These are phyloP conservation scores for Penicillium samsonianum DNA, from an alignment of 495 filamentous ascomycete genomes.

Conservation along the genomic window DNA sequence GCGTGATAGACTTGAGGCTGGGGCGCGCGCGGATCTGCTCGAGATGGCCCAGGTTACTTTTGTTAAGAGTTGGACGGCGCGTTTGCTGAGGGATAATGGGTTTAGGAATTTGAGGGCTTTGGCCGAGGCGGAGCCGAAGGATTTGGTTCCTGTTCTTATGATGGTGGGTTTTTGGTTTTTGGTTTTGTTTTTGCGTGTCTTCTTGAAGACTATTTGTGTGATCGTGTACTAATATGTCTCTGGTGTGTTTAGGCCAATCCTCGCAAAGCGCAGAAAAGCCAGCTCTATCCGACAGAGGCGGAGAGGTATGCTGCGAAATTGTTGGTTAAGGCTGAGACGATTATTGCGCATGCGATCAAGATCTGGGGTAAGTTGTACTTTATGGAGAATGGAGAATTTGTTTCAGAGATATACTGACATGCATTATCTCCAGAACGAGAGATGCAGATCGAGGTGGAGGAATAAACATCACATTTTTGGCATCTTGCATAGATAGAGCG, in stretches of 20 bases:
- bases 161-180: constrained; percentile 47
- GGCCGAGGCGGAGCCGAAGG: constrained; percentile 66
- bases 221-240: neutral
- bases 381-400: neutral
- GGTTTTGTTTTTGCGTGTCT: neutral
- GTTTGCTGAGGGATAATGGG: constrained; percentile 77
- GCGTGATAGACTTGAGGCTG: constrained; percentile 71
- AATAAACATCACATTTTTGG: constrained; percentile 22
- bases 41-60: constrained; percentile 73
- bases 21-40: constrained; percentile 71
- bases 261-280: constrained; percentile 59
- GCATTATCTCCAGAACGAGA: constrained; percentile 37
- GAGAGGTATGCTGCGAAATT: constrained; percentile 65
- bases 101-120: constrained; percentile 66
- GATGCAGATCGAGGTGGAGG: constrained; percentile 47
- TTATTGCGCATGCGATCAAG: constrained; percentile 68
- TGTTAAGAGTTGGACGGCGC: constrained; percentile 76
- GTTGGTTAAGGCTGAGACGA: constrained; percentile 65
- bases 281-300: constrained; percentile 59
- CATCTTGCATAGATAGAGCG: constrained; percentile 1
- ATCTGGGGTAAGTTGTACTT: constrained; percentile 60
- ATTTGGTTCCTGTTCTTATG: constrained; percentile 68
- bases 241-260: constrained; percentile 32
- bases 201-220: neutral
- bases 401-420: constrained; percentile 6